Percentiles rank a stretch among this genome's conserved stretches.
Conservation (phyloP, 495 filamentous ascomycete genomes). For the Penicillium paxilli region DNA sequence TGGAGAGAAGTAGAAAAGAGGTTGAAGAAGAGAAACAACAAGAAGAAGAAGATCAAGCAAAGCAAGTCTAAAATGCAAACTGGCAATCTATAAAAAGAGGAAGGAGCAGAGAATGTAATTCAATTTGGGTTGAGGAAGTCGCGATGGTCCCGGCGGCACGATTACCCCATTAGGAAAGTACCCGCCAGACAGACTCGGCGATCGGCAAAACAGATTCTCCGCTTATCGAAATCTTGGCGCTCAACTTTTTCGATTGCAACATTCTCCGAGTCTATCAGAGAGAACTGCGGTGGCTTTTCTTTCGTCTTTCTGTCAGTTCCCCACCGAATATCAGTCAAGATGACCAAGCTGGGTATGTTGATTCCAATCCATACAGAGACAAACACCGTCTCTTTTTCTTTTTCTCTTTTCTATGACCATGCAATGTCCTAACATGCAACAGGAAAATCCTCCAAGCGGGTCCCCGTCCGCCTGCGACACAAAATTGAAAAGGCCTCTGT, state of each 20-base stretch:
- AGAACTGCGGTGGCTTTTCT: slow-evolving; percentile 9
- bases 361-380: neutral
- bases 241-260: slow-evolving; percentile 33
- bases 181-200: slow-evolving; percentile 30
- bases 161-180: slow-evolving; percentile 12
- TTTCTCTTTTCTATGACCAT: neutral
- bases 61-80: slow-evolving; percentile 1
- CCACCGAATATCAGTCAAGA: slow-evolving; percentile 27
- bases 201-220: slow-evolving; percentile 40
- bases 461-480: slow-evolving; percentile 81
- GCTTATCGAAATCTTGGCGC: slow-evolving; percentile 50
- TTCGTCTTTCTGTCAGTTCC: slow-evolving; percentile 6
- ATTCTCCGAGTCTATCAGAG: neutral
- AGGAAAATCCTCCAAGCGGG: slow-evolving; percentile 96
- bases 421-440: slow-evolving; percentile 6
- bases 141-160: slow-evolving; percentile 1
- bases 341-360: slow-evolving; percentile 52
- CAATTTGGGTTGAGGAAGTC: neutral
- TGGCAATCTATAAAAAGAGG: slow-evolving; percentile 9
- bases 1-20: slow-evolving; percentile 1
- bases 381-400: neutral
- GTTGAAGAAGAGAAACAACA: too few relatives aligned
- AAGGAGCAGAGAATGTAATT: slow-evolving; percentile 4
- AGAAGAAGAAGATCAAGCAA: too few relatives aligned
- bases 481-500: slow-evolving; percentile 94